These are phyloP conservation scores for Kwoniella pini DNA, from an alignment of 768 basidiomycete species.

Conservation along the genomic window DNA sequence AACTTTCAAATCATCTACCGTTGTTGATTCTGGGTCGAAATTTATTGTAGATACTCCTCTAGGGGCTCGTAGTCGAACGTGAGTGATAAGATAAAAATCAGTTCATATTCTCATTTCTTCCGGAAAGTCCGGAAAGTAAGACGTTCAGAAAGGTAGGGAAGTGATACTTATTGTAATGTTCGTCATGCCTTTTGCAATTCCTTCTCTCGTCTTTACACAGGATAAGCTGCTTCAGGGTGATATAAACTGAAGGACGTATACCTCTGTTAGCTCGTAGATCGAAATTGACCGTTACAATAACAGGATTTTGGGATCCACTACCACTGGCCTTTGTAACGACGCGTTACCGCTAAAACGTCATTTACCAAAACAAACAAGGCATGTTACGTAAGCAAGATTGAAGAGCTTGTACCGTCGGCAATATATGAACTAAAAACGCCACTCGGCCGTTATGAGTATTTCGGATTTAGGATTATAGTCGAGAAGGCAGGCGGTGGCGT, in stretches of 20 bases:
- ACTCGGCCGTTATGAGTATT: slow-evolving; percentile 1
- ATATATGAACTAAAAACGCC: slow-evolving; percentile 1
- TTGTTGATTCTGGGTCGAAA: slow-evolving; percentile 62
- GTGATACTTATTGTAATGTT: slow-evolving; percentile 19
- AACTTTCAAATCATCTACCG: slow-evolving; percentile 74
- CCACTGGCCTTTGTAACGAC: too few species aligned
- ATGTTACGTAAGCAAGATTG: not conserved
- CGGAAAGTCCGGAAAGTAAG: too few species aligned
- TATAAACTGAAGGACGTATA: too few species aligned
- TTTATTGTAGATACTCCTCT: slow-evolving; percentile 78
- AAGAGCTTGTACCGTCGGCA: slow-evolving; percentile 5
- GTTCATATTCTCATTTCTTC: not conserved
- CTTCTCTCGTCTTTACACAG: too few species aligned
- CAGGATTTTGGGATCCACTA: too few species aligned
- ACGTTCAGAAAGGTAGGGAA: too few species aligned
- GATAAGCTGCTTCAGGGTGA: too few species aligned
- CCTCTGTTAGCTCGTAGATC: too few species aligned
- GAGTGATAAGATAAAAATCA: not conserved
- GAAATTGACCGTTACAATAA: too few species aligned
- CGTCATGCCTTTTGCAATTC: slow-evolving; percentile 1
- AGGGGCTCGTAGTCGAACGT: slow-evolving; percentile 77
- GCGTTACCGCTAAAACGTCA: not conserved
- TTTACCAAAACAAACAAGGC: not conserved
- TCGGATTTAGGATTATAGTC: not conserved
- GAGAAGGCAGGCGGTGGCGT: slow-evolving; percentile 1